Base-by-base conservation (phyloP, 108 stramenopile species). In the Pinguiococcus pyrenoidosus region DNA sequence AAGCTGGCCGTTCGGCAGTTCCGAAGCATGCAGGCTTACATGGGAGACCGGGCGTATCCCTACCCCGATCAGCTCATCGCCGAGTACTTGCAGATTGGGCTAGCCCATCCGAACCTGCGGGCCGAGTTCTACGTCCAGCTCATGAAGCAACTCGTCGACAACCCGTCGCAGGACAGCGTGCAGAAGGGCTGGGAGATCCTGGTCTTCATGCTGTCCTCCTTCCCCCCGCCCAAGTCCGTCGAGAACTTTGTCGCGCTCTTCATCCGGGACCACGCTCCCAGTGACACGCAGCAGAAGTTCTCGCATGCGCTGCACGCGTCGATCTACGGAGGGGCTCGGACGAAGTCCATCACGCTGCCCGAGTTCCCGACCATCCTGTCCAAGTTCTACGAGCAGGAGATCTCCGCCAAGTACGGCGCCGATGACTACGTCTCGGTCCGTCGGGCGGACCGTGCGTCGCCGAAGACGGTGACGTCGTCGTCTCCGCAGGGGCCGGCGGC, bases 81-180 rank as follows among this genome's bases (percentile, higher is more conserved):
- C 20, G 60, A 54, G 37, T 36, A 38, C 32, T 41, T 64, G 4
- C 49, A 48, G 4, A 49, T 59, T 49, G 58, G 52, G 10, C 42
- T 37, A 13, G 21, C 23, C 9, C 29, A 20, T 12, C 20, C 14
- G 14, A 26, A 26, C 16, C 36, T 69, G 7, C 55, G 49, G 5
- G 66, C 60, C 28, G 73, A 74, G 67, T 32, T 68, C 17, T 68
- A 68, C 56, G 40, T 74, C 13, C 73, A 74, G 61, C 32, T 66
- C 45, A 65, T 65, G 66, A 74, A 74, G 59, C 73, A 74, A 64
- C 69, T 71, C 46, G 42, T 32, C 4, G 49, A 48, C 14, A 74
- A 74, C 59, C 62, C 70, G 4, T 32, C 21, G 30, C 44, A 49
- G n/a, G 66, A 32, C 5, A 54, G 51, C 27, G 12, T 20, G 6